Evolutionary conservation across 2,329 filamentous ascomycete genomes (phyloP).

Genomic region (Phialemonium atrogriseum): DNA sequence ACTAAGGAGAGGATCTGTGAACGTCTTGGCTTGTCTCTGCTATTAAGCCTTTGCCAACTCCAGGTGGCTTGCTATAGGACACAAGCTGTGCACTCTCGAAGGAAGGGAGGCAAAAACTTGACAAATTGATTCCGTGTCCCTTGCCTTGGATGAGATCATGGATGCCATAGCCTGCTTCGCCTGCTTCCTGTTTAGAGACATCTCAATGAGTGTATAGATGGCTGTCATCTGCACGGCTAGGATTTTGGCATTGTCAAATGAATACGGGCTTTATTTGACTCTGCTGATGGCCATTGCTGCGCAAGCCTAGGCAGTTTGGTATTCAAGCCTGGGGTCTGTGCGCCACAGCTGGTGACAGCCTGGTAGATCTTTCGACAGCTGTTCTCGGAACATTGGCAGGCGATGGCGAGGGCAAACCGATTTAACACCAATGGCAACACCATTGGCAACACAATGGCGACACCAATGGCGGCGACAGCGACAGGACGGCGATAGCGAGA

Average conservation of each 20-base stretch:
- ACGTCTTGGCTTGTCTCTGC: background rate
- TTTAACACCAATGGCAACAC: too few relatives aligned
- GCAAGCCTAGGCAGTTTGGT: too few relatives aligned
- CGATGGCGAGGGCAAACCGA: too few relatives aligned
- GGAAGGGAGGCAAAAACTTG: background rate
- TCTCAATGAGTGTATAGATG: background rate
- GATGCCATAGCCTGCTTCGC: background rate
- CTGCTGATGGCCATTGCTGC: too few relatives aligned
- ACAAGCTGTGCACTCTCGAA: background rate
- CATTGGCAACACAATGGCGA: too few relatives aligned
- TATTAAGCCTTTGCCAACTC: background rate
- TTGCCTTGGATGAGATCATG: background rate
- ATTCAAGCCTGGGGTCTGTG: too few relatives aligned
- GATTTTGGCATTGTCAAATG: background rate
- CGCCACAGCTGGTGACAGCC: too few relatives aligned
- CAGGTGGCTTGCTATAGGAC: background rate
- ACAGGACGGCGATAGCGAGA: too few relatives aligned
- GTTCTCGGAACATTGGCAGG: too few relatives aligned
- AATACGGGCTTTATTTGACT: background rate
- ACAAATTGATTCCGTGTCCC: background rate
- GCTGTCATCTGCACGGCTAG: background rate
- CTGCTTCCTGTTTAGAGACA: background rate
- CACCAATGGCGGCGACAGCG: too few relatives aligned
- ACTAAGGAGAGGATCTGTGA: background rate
- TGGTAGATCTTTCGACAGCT: too few relatives aligned